Percentiles rank a stretch among this genome's conserved stretches.
phyloP scores from a whole-genome alignment of 2,329 filamentous ascomycete genomes.

The Nigrospora osmanthi region DNA sequence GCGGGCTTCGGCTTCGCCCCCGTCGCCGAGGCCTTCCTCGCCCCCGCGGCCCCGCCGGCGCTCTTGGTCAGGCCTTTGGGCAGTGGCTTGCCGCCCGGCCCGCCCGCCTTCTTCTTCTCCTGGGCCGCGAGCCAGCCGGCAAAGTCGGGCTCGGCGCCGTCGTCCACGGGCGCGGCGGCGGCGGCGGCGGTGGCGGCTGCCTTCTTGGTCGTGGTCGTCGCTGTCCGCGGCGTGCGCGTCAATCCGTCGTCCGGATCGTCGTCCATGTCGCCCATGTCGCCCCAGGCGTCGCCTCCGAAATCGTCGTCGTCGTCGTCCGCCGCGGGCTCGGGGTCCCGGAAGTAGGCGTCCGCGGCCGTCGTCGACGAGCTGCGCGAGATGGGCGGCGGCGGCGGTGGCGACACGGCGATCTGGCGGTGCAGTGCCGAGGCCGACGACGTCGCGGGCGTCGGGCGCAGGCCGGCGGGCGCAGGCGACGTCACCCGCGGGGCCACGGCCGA shows the following conservation, averaged over 20 bases:
- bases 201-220: constrained; percentile 23
- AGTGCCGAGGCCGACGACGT: constrained; percentile 49
- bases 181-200: no score
- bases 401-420: constrained; percentile 52
- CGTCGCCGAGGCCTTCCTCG: constrained; percentile 26
- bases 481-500: constrained; percentile 19
- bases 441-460: constrained; percentile 24
- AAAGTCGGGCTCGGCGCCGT: constrained; percentile 88
- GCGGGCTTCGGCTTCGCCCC: constrained; percentile 33
- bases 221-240: constrained; percentile 27
- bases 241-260: constrained; percentile 41
- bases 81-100: constrained; percentile 49
- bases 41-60: constrained; percentile 14
- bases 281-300: constrained; percentile 68
- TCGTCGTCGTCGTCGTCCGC: constrained; percentile 48
- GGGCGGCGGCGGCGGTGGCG: constrained; percentile 35
- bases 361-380: constrained; percentile 41
- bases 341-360: constrained; percentile 29
- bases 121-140: constrained; percentile 91
- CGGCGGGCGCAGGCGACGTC: constrained; percentile 28
- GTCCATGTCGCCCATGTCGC: constrained; percentile 50
- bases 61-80: constrained; percentile 78
- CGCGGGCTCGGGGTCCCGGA: constrained; percentile 36
- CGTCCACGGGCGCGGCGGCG: constrained; percentile 61
- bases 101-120: constrained; percentile 55